Conservation (phyloP, 345 rosid genomes). For the Lagerstroemia speciosa region DNA sequence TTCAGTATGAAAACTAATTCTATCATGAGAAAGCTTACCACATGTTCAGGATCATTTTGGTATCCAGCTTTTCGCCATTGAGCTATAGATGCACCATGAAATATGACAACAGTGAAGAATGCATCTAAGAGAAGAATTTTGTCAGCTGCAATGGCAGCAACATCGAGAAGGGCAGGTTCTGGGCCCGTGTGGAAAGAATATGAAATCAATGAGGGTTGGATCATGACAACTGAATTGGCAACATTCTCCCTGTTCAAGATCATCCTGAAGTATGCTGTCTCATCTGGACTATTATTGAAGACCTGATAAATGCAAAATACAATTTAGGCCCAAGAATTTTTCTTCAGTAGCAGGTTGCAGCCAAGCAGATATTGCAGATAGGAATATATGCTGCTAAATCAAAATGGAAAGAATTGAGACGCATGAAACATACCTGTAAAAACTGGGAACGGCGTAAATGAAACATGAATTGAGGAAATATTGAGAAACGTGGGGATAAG, state of each 20-base stretch:
- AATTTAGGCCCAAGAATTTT: neutral
- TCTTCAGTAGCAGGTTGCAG: neutral
- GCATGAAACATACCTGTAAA: conserved; percentile 56
- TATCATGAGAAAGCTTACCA: conserved; percentile 34
- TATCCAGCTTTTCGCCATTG: conserved; percentile 97
- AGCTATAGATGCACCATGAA: conserved; percentile 86
- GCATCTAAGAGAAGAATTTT: conserved; percentile 80
- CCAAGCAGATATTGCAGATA: neutral
- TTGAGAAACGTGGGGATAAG: conserved; percentile 68
- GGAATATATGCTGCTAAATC: neutral
- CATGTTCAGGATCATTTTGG: conserved; percentile 82
- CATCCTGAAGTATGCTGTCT: conserved; percentile 91
- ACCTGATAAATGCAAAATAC: conserved; percentile 41
- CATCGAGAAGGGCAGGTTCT: conserved; percentile 83
- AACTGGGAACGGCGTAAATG: conserved; percentile 94
- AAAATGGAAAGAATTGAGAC: conserved; percentile 2
- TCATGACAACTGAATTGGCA: conserved; percentile 85
- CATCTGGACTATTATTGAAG: conserved; percentile 95
- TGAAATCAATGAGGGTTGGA: conserved; percentile 92
- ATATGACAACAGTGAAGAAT: conserved; percentile 74
- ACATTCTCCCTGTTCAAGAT: conserved; percentile 83
- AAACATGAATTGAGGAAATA: conserved; percentile 84
- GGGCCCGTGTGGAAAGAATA: conserved; percentile 81
- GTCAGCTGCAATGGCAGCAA: conserved; percentile 82
- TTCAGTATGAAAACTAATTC: neutral